phyloP scores from a whole-genome alignment of 2,329 filamentous ascomycete species.

The Microdochium paspali region DNA sequence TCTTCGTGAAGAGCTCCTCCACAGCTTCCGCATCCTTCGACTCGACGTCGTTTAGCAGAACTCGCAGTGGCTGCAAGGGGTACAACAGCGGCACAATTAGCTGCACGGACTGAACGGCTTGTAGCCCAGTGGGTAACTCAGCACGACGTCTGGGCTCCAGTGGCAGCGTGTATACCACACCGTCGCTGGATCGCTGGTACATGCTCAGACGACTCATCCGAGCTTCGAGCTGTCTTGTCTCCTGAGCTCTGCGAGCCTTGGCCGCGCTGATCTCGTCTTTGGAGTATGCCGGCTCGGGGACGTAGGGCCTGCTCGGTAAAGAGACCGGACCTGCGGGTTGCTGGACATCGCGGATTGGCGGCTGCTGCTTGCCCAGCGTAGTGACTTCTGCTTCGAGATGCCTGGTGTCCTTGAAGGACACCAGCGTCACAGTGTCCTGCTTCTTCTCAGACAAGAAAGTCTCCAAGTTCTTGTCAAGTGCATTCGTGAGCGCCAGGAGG shows the following conservation, averaged over 20 bases:
- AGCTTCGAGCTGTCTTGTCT: constrained; percentile 65
- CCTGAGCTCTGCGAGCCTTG: constrained; percentile 51
- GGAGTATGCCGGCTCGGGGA: constrained; percentile 41
- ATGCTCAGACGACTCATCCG: constrained; percentile 58
- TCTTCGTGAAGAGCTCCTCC: constrained; percentile 55
- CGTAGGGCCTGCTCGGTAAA: constrained; percentile 15
- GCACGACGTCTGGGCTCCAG: constrained; percentile 53
- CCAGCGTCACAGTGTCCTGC: constrained; percentile 62
- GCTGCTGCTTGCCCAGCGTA: constrained; percentile 5
- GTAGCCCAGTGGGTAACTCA: constrained; percentile 52
- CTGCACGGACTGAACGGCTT: constrained; percentile 52
- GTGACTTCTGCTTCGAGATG: constrained; percentile 23
- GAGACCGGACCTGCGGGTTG: constrained; percentile 3
- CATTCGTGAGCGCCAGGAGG: constrained; percentile 57
- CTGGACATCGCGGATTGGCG: constrained; percentile 3
- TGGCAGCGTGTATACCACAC: constrained; percentile 60
- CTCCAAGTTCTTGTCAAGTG: constrained; percentile 65
- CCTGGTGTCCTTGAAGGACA: constrained; percentile 49
- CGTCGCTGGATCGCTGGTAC: constrained; percentile 62
- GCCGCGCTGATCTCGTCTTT: constrained; percentile 53
- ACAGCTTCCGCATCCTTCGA: constrained; percentile 50
- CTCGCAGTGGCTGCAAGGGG: constrained; percentile 56
- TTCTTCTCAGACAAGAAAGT: constrained; percentile 59
- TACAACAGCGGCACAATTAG: constrained; percentile 64
- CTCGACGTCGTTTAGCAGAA: constrained; percentile 57